Percentiles rank a stretch among this genome's conserved stretches.
Conservation (phyloP, 441 rosid genomes). For the Biscutella auriculata region DNA sequence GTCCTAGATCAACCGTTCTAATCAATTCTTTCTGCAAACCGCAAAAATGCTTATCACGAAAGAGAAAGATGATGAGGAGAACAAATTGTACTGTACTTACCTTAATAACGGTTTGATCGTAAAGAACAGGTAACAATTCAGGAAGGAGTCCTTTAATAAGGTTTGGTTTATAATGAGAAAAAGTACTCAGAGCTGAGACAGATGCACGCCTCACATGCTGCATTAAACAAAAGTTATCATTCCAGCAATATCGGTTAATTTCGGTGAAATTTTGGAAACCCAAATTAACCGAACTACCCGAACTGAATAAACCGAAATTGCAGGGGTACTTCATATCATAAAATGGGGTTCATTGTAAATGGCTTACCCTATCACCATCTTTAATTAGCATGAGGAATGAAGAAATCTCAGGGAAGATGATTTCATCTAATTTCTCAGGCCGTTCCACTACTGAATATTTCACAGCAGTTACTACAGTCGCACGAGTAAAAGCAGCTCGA, state of each 20-base stretch:
- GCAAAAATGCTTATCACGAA: background rate
- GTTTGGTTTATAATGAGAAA: constrained; percentile 95
- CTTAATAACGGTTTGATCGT: constrained; percentile 93
- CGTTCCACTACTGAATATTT: constrained; percentile 92
- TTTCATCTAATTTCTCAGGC: constrained; percentile 89
- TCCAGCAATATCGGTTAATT: background rate
- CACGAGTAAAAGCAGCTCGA: constrained; percentile 85
- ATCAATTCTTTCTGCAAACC: constrained; percentile 86
- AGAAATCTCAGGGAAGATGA: constrained; percentile 77
- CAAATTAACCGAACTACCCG: no score
- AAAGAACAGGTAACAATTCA: constrained; percentile 83
- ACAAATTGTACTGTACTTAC: constrained; percentile 26
- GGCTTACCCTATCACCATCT: constrained; percentile 75
- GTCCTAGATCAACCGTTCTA: constrained; percentile 95
- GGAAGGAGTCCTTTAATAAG: constrained; percentile 91
- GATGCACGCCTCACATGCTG: constrained; percentile 99
- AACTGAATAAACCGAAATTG: no score
- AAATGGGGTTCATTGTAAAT: background rate
- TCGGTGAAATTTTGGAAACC: no score
- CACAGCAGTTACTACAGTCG: constrained; percentile 91
- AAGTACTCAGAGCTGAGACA: constrained; percentile 87
- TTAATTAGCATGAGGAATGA: constrained; percentile 88
- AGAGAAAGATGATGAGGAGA: no score
- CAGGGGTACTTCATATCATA: no score
- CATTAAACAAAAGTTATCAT: constrained; percentile 9